Evolutionary conservation across 805 yeast genomes (phyloP).

Genomic region (Metschnikowia santaceciliae): DNA sequence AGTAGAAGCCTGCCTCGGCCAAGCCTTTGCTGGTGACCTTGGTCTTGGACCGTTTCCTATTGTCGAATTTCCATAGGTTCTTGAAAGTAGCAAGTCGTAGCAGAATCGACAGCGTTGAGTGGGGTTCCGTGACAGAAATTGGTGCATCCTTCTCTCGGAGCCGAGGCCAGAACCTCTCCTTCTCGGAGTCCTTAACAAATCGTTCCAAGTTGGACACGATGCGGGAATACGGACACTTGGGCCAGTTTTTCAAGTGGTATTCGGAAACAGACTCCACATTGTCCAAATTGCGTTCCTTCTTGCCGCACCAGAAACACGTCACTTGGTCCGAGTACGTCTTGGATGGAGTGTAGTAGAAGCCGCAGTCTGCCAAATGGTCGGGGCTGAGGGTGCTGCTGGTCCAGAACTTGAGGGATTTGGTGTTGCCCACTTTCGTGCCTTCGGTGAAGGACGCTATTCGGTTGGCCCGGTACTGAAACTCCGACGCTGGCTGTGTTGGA

Average conservation of each 20-base stretch:
- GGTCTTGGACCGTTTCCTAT: slow-evolving; percentile 3
- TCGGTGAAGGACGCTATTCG: slow-evolving; percentile 23
- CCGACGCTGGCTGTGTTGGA: neutral
- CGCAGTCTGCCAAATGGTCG: slow-evolving; percentile 49
- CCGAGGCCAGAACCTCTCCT: slow-evolving; percentile 12
- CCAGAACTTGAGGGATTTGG: slow-evolving; percentile 24
- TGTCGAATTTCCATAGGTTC: slow-evolving; percentile 15
- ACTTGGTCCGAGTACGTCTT: slow-evolving; percentile 45
- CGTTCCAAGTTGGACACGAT: slow-evolving; percentile 9
- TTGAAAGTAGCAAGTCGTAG: slow-evolving; percentile 18
- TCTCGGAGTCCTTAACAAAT: slow-evolving; percentile 9
- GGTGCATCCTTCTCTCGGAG: slow-evolving; percentile 6
- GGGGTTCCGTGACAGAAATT: slow-evolving; percentile 12
- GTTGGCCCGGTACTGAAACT: slow-evolving; percentile 21
- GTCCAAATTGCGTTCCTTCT: slow-evolving; percentile 24
- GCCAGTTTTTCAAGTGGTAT: slow-evolving; percentile 19
- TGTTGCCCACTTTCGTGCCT: slow-evolving; percentile 21
- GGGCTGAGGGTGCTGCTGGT: slow-evolving; percentile 16
- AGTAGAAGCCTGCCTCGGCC: slow-evolving; percentile 46
- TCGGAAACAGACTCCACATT: slow-evolving; percentile 17
- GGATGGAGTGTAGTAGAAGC: slow-evolving; percentile 57
- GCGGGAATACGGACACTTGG: slow-evolving; percentile 16
- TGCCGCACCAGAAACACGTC: slow-evolving; percentile 56
- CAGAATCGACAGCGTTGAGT: slow-evolving; percentile 8
- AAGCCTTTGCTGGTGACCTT: slow-evolving; percentile 16